Evolutionary conservation across 129 eudicot genomes (phyloP).

Genomic region (Artemisia argyi): DNA sequence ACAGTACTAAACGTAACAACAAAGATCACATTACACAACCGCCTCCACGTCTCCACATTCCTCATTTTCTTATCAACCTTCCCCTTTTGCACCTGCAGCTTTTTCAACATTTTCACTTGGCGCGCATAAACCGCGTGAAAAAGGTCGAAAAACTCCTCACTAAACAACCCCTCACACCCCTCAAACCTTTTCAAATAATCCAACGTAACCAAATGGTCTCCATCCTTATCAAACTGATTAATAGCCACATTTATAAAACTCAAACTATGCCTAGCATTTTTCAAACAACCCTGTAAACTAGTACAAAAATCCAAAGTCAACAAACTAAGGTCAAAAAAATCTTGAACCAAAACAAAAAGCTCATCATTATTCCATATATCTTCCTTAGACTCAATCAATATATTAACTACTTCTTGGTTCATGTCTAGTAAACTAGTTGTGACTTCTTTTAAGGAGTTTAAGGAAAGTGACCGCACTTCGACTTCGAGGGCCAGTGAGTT

Average conservation of each 20-base stretch:
- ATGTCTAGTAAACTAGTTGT: slow-evolving; percentile 56
- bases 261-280: slow-evolving; percentile 56
- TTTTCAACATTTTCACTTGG: slow-evolving; percentile 48
- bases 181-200: slow-evolving; percentile 52
- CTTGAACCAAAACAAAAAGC: slow-evolving; percentile 53
- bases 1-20: slow-evolving; percentile 61
- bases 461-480: slow-evolving; percentile 59
- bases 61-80: slow-evolving; percentile 54
- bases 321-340: slow-evolving; percentile 60
- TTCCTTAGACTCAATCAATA: slow-evolving; percentile 47
- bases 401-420: slow-evolving; percentile 64
- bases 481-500: slow-evolving; percentile 58
- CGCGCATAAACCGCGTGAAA: slow-evolving; percentile 49
- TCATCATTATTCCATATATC: slow-evolving; percentile 69
- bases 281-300: slow-evolving; percentile 46
- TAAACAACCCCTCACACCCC: slow-evolving; percentile 45
- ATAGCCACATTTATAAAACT: slow-evolving; percentile 44
- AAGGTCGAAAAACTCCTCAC: slow-evolving; percentile 43
- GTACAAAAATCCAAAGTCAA: slow-evolving; percentile 60
- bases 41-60: slow-evolving; percentile 57
- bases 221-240: slow-evolving; percentile 40
- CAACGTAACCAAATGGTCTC: slow-evolving; percentile 35
- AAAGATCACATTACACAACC: slow-evolving; percentile 58
- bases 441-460: slow-evolving; percentile 63
- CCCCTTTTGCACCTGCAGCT: slow-evolving; percentile 43